Base-by-base conservation (phyloP, 2,329 filamentous ascomycete genomes). In the Aspergillus quadrilineatus region DNA sequence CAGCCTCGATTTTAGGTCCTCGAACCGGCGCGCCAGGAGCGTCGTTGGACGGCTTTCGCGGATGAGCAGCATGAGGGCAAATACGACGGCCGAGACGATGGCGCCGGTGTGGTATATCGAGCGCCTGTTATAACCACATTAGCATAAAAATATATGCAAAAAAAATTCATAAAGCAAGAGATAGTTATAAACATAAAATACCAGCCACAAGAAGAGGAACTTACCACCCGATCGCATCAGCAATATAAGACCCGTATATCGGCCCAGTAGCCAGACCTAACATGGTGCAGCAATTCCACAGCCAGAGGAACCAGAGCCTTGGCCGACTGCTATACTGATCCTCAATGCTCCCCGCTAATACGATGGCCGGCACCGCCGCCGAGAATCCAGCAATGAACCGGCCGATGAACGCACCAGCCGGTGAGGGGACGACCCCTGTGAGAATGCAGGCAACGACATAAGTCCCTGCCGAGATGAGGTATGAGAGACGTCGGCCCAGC, bases 201-300 rank as follows among this genome's bases (percentile, higher is more conserved):
- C 34, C 34, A 36, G n/a, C 37, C 6, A 15, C 37, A 39, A n/a
- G 6, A 39, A 5, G 12, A 14, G 6, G 6, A 41, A 44, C 36
- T 22, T 39, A 36, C 42, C n/a, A 39, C 7, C 45, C 45, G n/a
- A 48, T 17, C 29, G 47, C 39, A 30, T 51, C 37, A 22, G 30
- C 36, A 7, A 56, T 29, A n/a, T 56, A 56, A 6, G 53, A 42
- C 15, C 53, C 44, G 47, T 56, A 56, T 39, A 56, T 56, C 17
- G 47, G 53, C 2, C 53, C 53, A 46, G 39, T 32, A 12, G 47
- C 46, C n/a, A 45, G 49, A 2, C 46, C 47, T 14, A 46, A 14
- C 8, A 50, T 42, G 0, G 46, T 44, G n/a, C 29, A 48, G 29
- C 45, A 48, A 15, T 48, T 48, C 53, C 53, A 56, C 5, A 50